These are phyloP conservation scores for Coemansia sp. DNA, from an alignment of 192 early-diverging fungal species.

Conservation along the genomic window DNA sequence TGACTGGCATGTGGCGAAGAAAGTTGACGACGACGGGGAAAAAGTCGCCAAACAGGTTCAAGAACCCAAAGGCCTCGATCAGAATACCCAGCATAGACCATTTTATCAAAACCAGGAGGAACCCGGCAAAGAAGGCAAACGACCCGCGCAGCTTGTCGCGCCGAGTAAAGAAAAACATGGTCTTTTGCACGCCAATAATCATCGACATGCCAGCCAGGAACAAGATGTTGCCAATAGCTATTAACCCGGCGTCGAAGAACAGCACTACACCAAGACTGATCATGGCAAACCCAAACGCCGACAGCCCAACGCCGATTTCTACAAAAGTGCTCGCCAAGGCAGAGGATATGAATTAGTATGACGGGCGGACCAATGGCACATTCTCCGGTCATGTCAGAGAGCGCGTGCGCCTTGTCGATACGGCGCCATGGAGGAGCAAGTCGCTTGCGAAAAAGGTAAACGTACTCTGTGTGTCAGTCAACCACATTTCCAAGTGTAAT, in stretches of 20 bases:
- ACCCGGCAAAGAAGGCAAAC: constrained; percentile 84
- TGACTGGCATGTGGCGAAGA: constrained; percentile 82
- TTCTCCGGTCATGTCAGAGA: not conserved
- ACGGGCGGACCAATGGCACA: constrained; percentile 15
- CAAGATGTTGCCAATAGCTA: constrained; percentile 95
- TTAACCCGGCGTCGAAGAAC: constrained; percentile 91
- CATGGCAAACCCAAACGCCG: constrained; percentile 88
- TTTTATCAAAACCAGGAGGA: constrained; percentile 83
- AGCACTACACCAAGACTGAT: constrained; percentile 92
- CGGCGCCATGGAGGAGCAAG: not conserved
- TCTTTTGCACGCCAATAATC: constrained; percentile 87
- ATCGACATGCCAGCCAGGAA: constrained; percentile 86
- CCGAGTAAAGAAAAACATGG: constrained; percentile 74
- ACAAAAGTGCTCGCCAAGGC: not conserved
- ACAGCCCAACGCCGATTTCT: constrained; percentile 92
- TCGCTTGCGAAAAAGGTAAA: not conserved
- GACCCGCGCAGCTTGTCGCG: constrained; percentile 87
- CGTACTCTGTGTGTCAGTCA: constrained; percentile 73
- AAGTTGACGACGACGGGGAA: constrained; percentile 91
- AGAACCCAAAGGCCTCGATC: constrained; percentile 90
- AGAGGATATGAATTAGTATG: constrained; percentile 11
- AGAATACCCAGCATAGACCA: constrained; percentile 88
- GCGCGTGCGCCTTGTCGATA: not conserved
- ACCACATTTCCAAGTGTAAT: constrained; percentile 56
- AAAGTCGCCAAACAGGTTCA: constrained; percentile 99